Base-by-base conservation (phyloP, 306 rosid species). In the Luffa acutangula region DNA sequence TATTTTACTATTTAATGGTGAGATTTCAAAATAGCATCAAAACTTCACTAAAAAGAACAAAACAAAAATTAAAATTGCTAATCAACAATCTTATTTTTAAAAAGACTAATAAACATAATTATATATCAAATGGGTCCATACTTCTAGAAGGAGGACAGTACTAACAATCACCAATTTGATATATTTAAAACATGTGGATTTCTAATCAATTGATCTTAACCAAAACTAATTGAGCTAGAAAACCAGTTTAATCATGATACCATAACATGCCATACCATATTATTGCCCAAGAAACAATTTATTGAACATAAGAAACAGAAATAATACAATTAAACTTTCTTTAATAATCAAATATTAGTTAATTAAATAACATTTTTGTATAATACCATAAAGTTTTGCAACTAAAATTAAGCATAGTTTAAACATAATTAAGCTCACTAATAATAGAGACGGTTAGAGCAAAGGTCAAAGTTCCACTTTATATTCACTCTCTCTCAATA, bases 401-500 rank as follows among this genome's bases (percentile, higher is more conserved):
- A 64, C 71, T 36, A 36, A 36, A 15, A 17, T 39, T 42, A 43
- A 43, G 36, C 33, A 20, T 36, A 37, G 31, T 43, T 70, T 43
- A 70, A 17, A 70, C n/a, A 70, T 70, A 70, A 70, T 70, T 70
- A 70, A 70, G 49, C 0, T 9, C 37, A 43, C 49, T 70, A 20
- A 70, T 70, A 70, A 70, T 70, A 70, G 76, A 20, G 76, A 70
- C 76, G 3, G 76, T 70, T 70, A 70, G 76, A 70, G 56, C 76
- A 70, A 42, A 18, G 54, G 76, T 70, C 76, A 70, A 70, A 70
- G 56, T 11, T 70, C 76, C 36, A 70, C 56, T 70, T 70, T 70
- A 43, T 20, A 43, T 20, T 70, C 76, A 67, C 75, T 43, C 75
- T 65, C 49, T 36, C 75, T 41, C 76, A 70, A 70, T 70, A 45